Evolutionary conservation across 1,139 yeast species (phyloP), one percentile per base, ranked within the genome.

Genomic region (Williopsis jadinii): DNA sequence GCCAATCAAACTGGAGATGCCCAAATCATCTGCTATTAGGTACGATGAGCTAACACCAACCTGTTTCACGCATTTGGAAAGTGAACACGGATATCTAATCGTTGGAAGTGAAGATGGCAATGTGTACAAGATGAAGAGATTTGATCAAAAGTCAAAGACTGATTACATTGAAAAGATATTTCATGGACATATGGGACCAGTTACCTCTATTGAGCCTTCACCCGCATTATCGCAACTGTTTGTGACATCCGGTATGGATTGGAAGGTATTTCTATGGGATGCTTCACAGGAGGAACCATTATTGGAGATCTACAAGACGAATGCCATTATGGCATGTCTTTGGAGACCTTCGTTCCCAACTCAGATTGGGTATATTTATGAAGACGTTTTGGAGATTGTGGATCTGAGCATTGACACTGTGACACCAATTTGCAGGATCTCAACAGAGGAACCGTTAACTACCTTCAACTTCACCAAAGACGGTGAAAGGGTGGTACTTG

Each of bases 71-170:
- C 50, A 62, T 14, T 47, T 61, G 4, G 50, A 59, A 3, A 49
- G 59, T 12, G 70, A 66, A 38, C 56, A 60, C 12, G 58, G 71
- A 26, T 58, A 58, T 32, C 53, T 73, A n/a, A 49, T 73, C 9
- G 58, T 72, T 9, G 75, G 75, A 2, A 58, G 75, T 13, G 73
- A 70, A 44, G 70, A 67, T 43, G 81, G 83, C 0, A 52, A 55
- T n/a, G 58, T 75, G 28, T 70, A 70, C 49, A 66, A 64, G 34
- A 60, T 77, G 24, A 54, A 63, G 47, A 49, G 68, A 49, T 52
- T 62, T 50, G 62, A 62, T 52, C 61, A 55, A 37, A 62, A 31
- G 62, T 62, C 26, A 36, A 61, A 31, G 50, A 55, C 48, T 2
- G 46, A 43, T 14, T 33, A 41, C 11, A 62, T 69, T 37, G 50